Evolutionary conservation across 805 yeast genomes (phyloP).

Genomic region (Teunomyces barrocoloradensis): DNA sequence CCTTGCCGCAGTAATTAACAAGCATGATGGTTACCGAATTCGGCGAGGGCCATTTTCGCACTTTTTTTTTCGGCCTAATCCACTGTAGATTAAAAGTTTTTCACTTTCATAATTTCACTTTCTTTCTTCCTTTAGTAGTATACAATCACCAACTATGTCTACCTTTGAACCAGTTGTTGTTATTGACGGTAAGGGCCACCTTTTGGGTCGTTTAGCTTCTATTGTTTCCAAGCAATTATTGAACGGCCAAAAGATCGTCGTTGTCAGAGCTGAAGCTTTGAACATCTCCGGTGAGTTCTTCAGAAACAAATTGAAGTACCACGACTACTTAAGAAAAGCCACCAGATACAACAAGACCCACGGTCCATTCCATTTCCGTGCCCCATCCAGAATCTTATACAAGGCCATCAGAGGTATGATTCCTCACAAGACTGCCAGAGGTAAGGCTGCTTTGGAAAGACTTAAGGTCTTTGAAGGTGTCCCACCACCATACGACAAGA

Average conservation of each 20-base stretch:
- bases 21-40: constrained; percentile 1
- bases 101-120: constrained; percentile 1
- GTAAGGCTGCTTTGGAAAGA: constrained; percentile 99
- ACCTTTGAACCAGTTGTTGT: constrained; percentile 96
- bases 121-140: constrained; percentile 6
- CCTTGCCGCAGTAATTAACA: constrained; percentile 6
- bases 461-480: constrained; percentile 99
- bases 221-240: constrained; percentile 97
- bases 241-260: constrained; percentile 96
- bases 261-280: constrained; percentile 96
- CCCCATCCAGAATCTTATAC: constrained; percentile 99
- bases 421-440: constrained; percentile 99
- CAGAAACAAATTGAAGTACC: constrained; percentile 99
- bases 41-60: constrained; percentile 1
- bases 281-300: constrained; percentile 99
- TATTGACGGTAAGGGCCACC: constrained; percentile 99
- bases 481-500: constrained; percentile 99
- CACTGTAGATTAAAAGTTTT: constrained; percentile 2
- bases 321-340: constrained; percentile 99
- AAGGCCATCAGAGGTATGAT: constrained; percentile 99
- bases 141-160: constrained; percentile 50
- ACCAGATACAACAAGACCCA: constrained; percentile 97
- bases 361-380: constrained; percentile 99
- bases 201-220: constrained; percentile 99
- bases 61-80: constrained; percentile 2